A percentile compares a stretch with the other conserved stretches of the same genome.
These are phyloP conservation scores for Tolypocladium inflatum DNA, from an alignment of 2,329 filamentous ascomycete genomes.

Conservation along the genomic window DNA sequence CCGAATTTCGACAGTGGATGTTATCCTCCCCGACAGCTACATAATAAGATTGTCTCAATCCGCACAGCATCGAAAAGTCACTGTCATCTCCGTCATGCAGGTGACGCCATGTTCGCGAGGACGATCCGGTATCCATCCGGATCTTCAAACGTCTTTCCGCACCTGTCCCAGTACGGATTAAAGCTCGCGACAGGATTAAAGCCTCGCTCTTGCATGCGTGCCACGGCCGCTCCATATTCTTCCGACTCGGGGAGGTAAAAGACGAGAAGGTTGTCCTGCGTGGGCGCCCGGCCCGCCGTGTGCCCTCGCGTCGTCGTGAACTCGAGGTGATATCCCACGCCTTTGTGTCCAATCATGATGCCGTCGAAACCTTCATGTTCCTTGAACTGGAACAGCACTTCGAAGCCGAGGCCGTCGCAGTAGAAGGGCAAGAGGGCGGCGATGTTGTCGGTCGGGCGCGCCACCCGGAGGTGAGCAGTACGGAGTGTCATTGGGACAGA, in stretches of 20 bases:
- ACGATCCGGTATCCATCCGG: slow-evolving; percentile 35
- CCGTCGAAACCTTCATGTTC: slow-evolving; percentile 30
- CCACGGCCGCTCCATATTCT: slow-evolving; percentile 18
- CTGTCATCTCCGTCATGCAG: neutral
- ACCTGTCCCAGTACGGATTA: slow-evolving; percentile 35
- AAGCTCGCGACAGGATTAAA: slow-evolving; percentile 24
- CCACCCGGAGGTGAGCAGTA: slow-evolving; percentile 26
- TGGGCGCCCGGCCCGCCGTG: slow-evolving; percentile 24
- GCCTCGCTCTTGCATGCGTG: slow-evolving; percentile 23
- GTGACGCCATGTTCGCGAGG: slow-evolving; percentile 20
- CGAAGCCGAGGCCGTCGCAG: slow-evolving; percentile 28
- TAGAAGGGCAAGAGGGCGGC: slow-evolving; percentile 30
- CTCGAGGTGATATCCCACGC: slow-evolving; percentile 31
- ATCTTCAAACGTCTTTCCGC: slow-evolving; percentile 34
- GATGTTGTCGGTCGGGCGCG: slow-evolving; percentile 29
- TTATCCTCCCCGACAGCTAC: too few relatives aligned
- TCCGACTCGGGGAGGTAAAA: slow-evolving; percentile 28
- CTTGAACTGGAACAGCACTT: slow-evolving; percentile 21
- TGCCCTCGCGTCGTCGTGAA: slow-evolving; percentile 26
- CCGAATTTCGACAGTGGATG: too few relatives aligned
- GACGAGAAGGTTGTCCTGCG: slow-evolving; percentile 32
- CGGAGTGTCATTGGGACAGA: slow-evolving; percentile 4
- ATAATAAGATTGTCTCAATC: neutral
- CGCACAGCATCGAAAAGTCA: neutral
- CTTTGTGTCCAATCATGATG: slow-evolving; percentile 29